A percentile compares a stretch with the other conserved stretches of the same genome.
phyloP scores from a whole-genome alignment of 192 early-diverging fungal genomes.

The Linnemannia exigua region DNA sequence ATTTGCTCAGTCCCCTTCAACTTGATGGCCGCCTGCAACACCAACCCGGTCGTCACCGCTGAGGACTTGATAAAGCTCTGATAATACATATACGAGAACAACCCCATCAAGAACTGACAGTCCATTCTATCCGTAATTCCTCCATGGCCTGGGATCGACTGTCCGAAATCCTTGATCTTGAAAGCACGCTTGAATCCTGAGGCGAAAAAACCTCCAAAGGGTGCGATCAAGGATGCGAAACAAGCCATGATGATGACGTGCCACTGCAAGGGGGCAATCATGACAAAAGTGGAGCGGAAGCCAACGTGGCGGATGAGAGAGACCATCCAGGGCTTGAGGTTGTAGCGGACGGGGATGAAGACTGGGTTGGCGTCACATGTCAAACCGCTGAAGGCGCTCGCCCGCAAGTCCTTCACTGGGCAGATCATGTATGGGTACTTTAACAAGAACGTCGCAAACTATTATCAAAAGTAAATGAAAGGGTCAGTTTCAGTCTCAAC shows the following conservation, averaged over 20 bases:
- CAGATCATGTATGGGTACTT: constrained; percentile 72
- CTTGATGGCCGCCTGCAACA: constrained; percentile 44
- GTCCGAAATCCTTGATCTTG: constrained; percentile 97
- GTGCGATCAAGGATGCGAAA: constrained; percentile 96
- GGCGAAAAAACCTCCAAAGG: constrained; percentile 99
- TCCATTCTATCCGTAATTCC: constrained; percentile 98
- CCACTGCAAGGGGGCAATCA: constrained; percentile 86
- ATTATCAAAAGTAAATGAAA: constrained; percentile 10
- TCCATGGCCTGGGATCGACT: constrained; percentile 98
- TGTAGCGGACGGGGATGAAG: constrained; percentile 59
- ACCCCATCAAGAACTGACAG: constrained; percentile 98
- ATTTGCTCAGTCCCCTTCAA: constrained; percentile 53
- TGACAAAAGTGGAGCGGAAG: constrained; percentile 59
- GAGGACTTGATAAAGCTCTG: constrained; percentile 85
- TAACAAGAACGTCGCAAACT: constrained; percentile 65
- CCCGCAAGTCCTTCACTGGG: constrained; percentile 67
- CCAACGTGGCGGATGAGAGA: constrained; percentile 46
- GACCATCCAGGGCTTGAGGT: constrained; percentile 58
- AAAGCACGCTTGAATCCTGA: constrained; percentile 97
- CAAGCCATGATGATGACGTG: constrained; percentile 90
- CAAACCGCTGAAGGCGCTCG: constrained; percentile 62
- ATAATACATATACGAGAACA: constrained; percentile 94
- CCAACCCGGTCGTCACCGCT: constrained; percentile 39
- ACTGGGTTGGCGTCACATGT: constrained; percentile 71
- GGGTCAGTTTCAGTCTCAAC: no score